These are phyloP conservation scores for Camillea tinctor DNA, from an alignment of 2,329 filamentous ascomycete genomes.

Conservation along the genomic window DNA sequence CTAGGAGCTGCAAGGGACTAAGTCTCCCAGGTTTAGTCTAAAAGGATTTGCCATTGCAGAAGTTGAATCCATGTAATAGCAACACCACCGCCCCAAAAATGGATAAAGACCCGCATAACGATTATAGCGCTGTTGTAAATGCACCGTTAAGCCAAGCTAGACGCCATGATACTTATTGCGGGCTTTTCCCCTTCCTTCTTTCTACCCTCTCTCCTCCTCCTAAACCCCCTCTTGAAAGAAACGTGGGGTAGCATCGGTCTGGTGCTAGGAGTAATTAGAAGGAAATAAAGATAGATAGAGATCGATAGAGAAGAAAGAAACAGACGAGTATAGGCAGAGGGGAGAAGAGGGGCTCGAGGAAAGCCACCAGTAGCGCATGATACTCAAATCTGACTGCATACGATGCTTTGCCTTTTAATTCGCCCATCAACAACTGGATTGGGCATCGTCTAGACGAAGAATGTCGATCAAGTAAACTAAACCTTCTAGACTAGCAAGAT, in stretches of 20 bases:
- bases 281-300: not conserved
- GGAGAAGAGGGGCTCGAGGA: too few species aligned
- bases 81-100: not conserved
- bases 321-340: too few species aligned
- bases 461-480: not conserved
- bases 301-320: too few species aligned
- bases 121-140: not conserved
- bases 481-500: not conserved
- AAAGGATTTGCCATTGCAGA: not conserved
- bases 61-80: not conserved
- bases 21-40: not conserved
- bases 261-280: too few species aligned
- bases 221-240: not conserved
- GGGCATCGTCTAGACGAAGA: not conserved
- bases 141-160: not conserved
- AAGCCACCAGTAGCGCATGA: not conserved
- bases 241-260: not conserved
- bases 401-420: not conserved
- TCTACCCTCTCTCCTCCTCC: not conserved
- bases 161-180: not conserved
- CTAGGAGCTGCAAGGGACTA: too few species aligned
- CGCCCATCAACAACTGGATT: not conserved
- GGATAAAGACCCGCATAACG: not conserved
- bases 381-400: not conserved
- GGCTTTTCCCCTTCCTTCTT: not conserved